These are phyloP conservation scores for Solanum bulbocastanum DNA, from an alignment of 257 asterid species.

Conservation along the genomic window DNA sequence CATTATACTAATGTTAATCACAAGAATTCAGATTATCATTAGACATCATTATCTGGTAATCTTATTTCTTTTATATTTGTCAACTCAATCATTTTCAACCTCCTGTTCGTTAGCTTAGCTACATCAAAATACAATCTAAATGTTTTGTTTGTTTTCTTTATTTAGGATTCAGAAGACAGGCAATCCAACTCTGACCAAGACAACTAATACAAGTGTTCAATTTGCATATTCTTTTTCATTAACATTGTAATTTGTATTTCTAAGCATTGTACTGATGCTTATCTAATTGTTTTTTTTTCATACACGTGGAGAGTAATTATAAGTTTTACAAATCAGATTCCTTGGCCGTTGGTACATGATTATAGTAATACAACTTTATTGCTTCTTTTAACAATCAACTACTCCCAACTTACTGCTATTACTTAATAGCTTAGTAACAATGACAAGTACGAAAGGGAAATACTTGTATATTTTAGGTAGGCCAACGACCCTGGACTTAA, in stretches of 20 bases:
- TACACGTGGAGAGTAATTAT: background rate
- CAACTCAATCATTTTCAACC: background rate
- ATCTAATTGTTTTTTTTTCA: background rate
- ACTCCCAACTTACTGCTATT: background rate
- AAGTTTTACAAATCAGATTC: background rate
- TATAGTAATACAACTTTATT: background rate
- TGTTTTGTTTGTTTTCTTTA: background rate
- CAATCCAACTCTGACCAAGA: background rate
- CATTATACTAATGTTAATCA: constrained; percentile 39
- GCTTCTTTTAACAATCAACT: background rate
- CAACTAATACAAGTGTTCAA: background rate
- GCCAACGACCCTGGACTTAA: background rate
- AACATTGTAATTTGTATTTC: background rate
- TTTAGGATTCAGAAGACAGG: background rate
- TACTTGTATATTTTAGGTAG: background rate
- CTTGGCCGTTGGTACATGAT: background rate
- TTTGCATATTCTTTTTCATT: background rate
- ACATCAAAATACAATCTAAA: background rate
- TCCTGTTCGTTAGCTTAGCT: background rate
- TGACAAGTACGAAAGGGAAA: background rate
- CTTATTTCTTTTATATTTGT: background rate
- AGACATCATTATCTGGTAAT: background rate
- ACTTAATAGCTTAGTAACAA: background rate
- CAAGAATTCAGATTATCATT: constrained; percentile 37
- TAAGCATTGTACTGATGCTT: background rate